Percentiles rank a stretch among this genome's conserved stretches.
Evolutionary conservation across 2,329 filamentous ascomycete genomes (phyloP).

Genomic region (Alternaria novae-zelandiae): DNA sequence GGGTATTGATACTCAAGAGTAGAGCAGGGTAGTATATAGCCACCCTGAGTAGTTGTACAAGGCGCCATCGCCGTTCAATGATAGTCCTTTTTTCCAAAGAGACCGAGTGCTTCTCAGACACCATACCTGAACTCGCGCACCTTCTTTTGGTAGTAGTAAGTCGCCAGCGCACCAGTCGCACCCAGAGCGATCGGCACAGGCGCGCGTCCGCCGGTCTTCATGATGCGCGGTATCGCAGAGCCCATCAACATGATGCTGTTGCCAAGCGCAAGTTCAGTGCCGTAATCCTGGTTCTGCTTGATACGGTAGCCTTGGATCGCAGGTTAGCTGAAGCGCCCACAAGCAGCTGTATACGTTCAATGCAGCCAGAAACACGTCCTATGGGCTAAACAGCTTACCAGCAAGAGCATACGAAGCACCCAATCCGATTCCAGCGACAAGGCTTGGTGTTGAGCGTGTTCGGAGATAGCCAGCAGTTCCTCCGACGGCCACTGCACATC

Average conservation of each 20-base stretch:
- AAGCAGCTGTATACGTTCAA: not conserved
- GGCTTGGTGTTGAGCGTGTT: slow-evolving; percentile 36
- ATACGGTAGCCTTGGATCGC: slow-evolving; percentile 28
- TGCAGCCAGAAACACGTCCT: not conserved
- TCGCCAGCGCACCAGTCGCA: slow-evolving; percentile 30
- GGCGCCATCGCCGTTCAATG: not conserved
- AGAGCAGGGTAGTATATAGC: not conserved
- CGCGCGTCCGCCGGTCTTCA: slow-evolving; percentile 36
- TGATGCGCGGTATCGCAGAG: slow-evolving; percentile 33
- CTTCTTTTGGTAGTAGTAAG: slow-evolving; percentile 40
- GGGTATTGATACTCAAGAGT: not conserved
- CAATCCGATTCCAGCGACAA: slow-evolving; percentile 34
- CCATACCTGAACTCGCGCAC: slow-evolving; percentile 39
- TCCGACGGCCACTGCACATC: slow-evolving; percentile 28
- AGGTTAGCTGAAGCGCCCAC: not conserved
- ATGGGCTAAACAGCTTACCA: slow-evolving; percentile 13
- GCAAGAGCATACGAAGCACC: slow-evolving; percentile 35
- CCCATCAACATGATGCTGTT: slow-evolving; percentile 33
- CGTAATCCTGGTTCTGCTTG: slow-evolving; percentile 38
- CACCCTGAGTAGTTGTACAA: not conserved
- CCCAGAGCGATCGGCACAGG: slow-evolving; percentile 36
- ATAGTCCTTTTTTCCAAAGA: not conserved
- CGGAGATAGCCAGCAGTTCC: slow-evolving; percentile 38
- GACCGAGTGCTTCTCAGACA: slow-evolving; percentile 14
- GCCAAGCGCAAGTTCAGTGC: slow-evolving; percentile 35